Base-by-base conservation (phyloP, 495 filamentous ascomycete species). In the Niebla homalea region DNA sequence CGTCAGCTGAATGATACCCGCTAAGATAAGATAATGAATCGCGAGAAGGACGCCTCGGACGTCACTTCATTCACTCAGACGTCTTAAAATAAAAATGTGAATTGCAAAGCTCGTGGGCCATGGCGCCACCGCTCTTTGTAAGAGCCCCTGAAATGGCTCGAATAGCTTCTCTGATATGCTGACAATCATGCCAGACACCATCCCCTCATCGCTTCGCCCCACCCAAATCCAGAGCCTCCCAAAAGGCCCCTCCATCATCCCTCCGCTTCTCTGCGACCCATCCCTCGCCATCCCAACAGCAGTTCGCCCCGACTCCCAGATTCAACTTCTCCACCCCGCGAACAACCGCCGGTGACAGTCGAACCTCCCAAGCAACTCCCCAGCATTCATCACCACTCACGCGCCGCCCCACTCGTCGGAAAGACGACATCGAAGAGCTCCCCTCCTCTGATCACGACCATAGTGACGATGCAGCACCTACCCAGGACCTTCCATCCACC, bases 341-440 rank as follows among this genome's bases (percentile, higher is more conserved):
- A 48, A 29, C 45, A 26, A 45, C 8, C 29, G 29, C 29, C 8
- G 14, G 7, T 32, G 29, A 25, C 8, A 25, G 3, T 15, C 20
- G 26, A 18, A 7, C 15, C 21, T 11, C n/a, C 8, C 32, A 26
- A 19, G 15, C 45, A 14, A 19, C 5, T 8, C 18, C 25, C 3
- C 21, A 48, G 15, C 25, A 36, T 35, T 37, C 45, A 16, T 48
- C 45, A 7, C 45, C 45, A 14, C 32, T 48, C n/a, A 21, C 25
- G 15, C 29, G 45, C 29, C 45, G 45, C 25, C 29, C 45, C 16
- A 35, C 16, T 35, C 29, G 14, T 5, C 20, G n/a, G 36, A 26
- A 19, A 16, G 45, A 48, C 16, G 45, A 48, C 10, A 48, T 48
- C 21, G 45, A 48, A 48, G 45, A 48, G 7, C 25, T 35, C 3